Evolutionary conservation across 805 yeast genomes (phyloP).

Genomic region (Barnettozyma pratensis): DNA sequence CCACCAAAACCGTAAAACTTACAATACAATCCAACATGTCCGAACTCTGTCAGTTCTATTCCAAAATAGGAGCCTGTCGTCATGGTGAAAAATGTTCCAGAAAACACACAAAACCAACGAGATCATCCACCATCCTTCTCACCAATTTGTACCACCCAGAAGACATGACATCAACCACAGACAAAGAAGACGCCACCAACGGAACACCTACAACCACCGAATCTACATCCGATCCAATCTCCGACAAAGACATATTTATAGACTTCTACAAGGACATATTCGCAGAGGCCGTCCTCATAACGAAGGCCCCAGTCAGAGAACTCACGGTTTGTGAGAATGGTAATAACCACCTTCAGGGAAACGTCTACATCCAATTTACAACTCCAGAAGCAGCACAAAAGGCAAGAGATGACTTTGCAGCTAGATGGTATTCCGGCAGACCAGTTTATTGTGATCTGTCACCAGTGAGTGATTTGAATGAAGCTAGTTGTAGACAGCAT

Average conservation of each 20-base stretch:
- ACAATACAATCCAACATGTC: slow-evolving; percentile 8
- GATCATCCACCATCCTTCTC: slow-evolving; percentile 60
- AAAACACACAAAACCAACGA: slow-evolving; percentile 59
- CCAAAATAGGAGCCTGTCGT: slow-evolving; percentile 87
- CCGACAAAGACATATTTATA: slow-evolving; percentile 41
- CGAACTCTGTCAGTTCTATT: slow-evolving; percentile 52
- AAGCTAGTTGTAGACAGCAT: slow-evolving; percentile 72
- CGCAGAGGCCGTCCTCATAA: slow-evolving; percentile 44
- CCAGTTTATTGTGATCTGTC: slow-evolving; percentile 79
- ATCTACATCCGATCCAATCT: slow-evolving; percentile 39
- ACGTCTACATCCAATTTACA: slow-evolving; percentile 67
- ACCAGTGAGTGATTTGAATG: slow-evolving; percentile 66
- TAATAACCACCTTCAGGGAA: slow-evolving; percentile 79
- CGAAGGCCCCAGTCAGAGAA: slow-evolving; percentile 45
- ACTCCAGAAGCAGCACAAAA: slow-evolving; percentile 50
- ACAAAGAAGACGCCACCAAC: not conserved
- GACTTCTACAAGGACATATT: slow-evolving; percentile 69
- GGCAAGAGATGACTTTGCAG: slow-evolving; percentile 60
- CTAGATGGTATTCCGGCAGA: slow-evolving; percentile 73
- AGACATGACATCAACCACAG: slow-evolving; percentile 14
- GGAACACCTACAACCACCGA: slow-evolving; percentile 21
- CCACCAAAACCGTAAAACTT: not conserved
- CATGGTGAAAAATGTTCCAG: slow-evolving; percentile 88
- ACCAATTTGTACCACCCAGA: slow-evolving; percentile 64
- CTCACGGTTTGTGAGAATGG: slow-evolving; percentile 78